Base-by-base conservation (phyloP, 352 stramenopile genomes). In the Sclerospora graminicola region DNA sequence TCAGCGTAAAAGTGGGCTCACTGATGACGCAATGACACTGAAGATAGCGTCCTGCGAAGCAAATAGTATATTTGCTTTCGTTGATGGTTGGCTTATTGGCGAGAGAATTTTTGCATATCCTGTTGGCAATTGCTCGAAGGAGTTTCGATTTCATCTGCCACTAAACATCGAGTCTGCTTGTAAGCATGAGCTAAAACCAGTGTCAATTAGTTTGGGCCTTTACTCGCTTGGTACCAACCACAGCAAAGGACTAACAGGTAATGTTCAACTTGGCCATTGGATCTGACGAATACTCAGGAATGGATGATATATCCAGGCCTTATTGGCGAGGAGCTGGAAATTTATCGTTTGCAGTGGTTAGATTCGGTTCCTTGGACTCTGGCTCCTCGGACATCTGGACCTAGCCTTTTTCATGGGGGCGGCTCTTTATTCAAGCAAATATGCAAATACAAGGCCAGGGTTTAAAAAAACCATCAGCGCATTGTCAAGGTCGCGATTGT, bases 261-360 rank as follows among this genome's bases (percentile, higher is more conserved):
- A 54, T 19, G 67, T 86, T 15, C 57, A 34, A 33, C 45, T 86
- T 27, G 66, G 71, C 21, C 41, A 56, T 50, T 57, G 26, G 57
- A 63, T 41, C 37, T 79, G 14, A 48, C 59, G 8, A 31, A 54
- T 21, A 33, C 9, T 1, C 40, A 48, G 0, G 32, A 60, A 16
- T 86, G 74, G 74, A 57, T 56, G 32, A 86, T 84, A 70, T 72
- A 76, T 14, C 65, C 71, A 8, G 52, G 58, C 8, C 57, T 86
- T 18, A 41, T 86, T n/a, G 74, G 70, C 18, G 74, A 86, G 39
- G 53, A 81, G n/a, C 51, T 84, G 18, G 56, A 75, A 33, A 69
- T 86, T 24, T 81, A 69, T 51, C 51, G 65, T 32, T 53, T 49
- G 6, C 37, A 63, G 37, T 84, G 69, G 68, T 47, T 45, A 6